Conservation (phyloP, 352 stramenopile genomes). For the Globisporangium emineosum region DNA sequence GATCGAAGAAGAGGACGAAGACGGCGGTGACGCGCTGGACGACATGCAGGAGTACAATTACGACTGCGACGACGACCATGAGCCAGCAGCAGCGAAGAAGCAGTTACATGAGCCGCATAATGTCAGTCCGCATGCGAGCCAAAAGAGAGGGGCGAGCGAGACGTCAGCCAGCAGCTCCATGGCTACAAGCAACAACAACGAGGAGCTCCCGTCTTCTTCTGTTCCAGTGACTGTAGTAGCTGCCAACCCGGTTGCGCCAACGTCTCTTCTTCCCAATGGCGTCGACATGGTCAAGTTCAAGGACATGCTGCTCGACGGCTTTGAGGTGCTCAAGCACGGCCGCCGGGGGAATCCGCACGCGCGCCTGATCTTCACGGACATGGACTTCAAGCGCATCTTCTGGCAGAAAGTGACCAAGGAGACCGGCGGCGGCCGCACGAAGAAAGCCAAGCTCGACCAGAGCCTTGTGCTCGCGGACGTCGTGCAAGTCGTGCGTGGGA, state of each 20-base stretch:
- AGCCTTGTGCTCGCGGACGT: constrained; percentile 65
- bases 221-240: background rate
- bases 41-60: constrained; percentile 35
- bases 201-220: constrained; percentile 9
- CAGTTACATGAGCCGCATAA: constrained; percentile 1
- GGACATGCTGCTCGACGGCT: constrained; percentile 62
- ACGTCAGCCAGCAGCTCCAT: background rate
- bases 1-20: constrained; percentile 45
- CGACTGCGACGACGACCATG: constrained; percentile 23
- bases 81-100: background rate
- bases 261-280: constrained; percentile 18
- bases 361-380: constrained; percentile 65
- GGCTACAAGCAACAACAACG: constrained; percentile 11
- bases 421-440: constrained; percentile 30
- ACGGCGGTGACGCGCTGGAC: constrained; percentile 28
- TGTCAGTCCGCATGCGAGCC: background rate
- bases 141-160: background rate
- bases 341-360: constrained; percentile 60
- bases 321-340: constrained; percentile 73
- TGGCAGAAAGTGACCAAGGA: constrained; percentile 74
- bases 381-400: constrained; percentile 77
- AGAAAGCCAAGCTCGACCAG: constrained; percentile 67
- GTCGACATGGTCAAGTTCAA: constrained; percentile 59
- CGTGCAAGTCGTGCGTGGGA: constrained; percentile 65
- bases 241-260: background rate